phyloP scores from a whole-genome alignment of 2,329 filamentous ascomycete species.

The Aulographum hederae region DNA sequence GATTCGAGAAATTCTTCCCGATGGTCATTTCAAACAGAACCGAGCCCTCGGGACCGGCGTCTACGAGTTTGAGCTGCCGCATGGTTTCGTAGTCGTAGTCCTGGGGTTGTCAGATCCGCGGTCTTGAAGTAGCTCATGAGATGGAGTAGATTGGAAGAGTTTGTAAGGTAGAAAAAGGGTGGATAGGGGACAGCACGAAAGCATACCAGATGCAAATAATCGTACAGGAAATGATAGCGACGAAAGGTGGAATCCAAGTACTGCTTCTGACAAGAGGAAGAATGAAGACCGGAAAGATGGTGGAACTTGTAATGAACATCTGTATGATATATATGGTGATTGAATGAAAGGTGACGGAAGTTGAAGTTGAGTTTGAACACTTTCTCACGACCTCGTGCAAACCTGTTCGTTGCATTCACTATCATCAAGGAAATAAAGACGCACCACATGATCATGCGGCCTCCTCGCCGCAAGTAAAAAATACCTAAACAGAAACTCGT shows the following conservation, averaged over 20 bases:
- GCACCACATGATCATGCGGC: slow-evolving; percentile 15
- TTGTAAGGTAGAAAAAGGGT: no score
- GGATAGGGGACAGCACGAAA: no score
- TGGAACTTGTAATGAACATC: no score
- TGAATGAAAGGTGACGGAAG: background rate
- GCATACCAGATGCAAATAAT: no score
- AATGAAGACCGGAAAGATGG: no score
- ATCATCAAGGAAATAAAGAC: no score
- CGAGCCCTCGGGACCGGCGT: slow-evolving; percentile 17
- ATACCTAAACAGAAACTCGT: slow-evolving; percentile 9
- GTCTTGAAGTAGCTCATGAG: no score
- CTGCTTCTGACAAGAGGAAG: no score
- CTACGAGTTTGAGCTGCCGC: slow-evolving; percentile 16
- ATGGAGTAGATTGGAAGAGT: no score
- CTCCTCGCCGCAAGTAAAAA: slow-evolving; percentile 13
- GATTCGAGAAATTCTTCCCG: slow-evolving; percentile 17
- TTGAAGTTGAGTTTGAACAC: no score
- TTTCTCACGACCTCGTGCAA: no score
- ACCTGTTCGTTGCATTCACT: no score
- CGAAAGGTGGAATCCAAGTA: background rate
- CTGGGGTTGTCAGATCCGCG: slow-evolving; percentile 8
- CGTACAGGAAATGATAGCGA: background rate
- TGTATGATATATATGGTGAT: background rate
- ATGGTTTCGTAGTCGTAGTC: slow-evolving; percentile 20
- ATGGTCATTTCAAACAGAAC: slow-evolving; percentile 17